Percentiles rank a stretch among this genome's conserved stretches.
phyloP scores from a whole-genome alignment of 331 rosid species.

The Malus hybrid region DNA sequence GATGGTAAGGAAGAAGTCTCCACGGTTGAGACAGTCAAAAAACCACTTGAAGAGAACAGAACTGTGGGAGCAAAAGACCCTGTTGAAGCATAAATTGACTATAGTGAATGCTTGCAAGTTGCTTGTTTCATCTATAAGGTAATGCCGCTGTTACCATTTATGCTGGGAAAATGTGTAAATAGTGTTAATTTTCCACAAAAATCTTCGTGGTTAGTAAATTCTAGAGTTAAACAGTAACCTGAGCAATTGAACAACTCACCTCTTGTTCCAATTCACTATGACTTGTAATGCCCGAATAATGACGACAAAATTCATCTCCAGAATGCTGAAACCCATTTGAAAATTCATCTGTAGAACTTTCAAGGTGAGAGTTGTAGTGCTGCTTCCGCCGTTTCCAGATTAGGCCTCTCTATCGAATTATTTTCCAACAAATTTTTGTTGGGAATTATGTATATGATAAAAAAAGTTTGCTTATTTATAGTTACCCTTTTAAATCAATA shows the following conservation, averaged over 20 bases:
- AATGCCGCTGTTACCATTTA: neutral
- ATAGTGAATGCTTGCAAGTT: neutral
- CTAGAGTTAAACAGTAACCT: neutral
- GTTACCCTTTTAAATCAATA: neutral
- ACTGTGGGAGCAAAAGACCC: constrained; percentile 14
- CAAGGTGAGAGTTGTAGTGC: neutral
- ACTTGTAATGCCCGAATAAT: neutral
- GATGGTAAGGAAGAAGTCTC: constrained; percentile 33
- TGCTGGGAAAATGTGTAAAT: neutral
- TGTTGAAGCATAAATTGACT: constrained; percentile 24
- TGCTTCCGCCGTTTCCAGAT: neutral
- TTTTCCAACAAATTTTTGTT: neutral
- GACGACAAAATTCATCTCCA: neutral
- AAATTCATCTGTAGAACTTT: neutral
- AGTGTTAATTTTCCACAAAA: neutral
- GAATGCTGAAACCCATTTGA: too few species aligned
- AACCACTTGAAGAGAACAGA: constrained; percentile 45
- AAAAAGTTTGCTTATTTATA: too few species aligned
- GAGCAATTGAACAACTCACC: neutral
- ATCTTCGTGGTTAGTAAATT: neutral
- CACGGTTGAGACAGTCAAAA: constrained; percentile 19
- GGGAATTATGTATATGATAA: too few species aligned
- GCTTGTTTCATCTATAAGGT: neutral
- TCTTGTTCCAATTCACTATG: neutral
- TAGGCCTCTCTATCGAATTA: neutral